A percentile compares a stretch with the other conserved stretches of the same genome.
These are phyloP conservation scores for Leishmania aethiopica DNA, from an alignment of 208 protist species.

Conservation along the genomic window DNA sequence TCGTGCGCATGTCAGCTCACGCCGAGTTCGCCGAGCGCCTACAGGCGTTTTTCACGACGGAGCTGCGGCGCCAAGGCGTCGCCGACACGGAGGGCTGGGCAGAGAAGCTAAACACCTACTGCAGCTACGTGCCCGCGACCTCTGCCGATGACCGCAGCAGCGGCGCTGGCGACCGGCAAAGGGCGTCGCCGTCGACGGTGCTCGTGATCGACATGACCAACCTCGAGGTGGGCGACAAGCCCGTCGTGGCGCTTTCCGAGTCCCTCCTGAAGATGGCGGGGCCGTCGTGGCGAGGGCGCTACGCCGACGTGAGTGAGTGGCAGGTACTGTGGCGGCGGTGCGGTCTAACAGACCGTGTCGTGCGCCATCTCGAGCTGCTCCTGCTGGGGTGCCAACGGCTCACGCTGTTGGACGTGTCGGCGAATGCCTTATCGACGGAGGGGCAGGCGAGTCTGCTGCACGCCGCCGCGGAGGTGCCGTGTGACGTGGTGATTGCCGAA, in stretches of 20 bases:
- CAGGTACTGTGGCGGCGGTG: slow-evolving; percentile 45
- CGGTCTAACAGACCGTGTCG: slow-evolving; percentile 46
- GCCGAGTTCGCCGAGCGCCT: slow-evolving; percentile 37
- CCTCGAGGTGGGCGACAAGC: slow-evolving; percentile 48
- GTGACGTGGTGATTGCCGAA: slow-evolving; percentile 26
- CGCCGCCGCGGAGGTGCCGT: slow-evolving; percentile 29
- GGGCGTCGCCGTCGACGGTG: not conserved
- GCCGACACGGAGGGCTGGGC: slow-evolving; percentile 28
- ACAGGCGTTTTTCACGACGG: slow-evolving; percentile 32
- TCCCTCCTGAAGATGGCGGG: slow-evolving; percentile 52
- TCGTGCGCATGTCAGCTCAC: slow-evolving; percentile 8
- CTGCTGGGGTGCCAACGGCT: slow-evolving; percentile 42
- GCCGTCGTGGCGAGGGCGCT: not conserved
- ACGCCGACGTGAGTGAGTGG: slow-evolving; percentile 31
- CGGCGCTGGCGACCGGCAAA: slow-evolving; percentile 1
- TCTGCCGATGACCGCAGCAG: not conserved
- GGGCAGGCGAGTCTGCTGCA: slow-evolving; percentile 28
- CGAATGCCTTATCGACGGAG: slow-evolving; percentile 36
- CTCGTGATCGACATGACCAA: slow-evolving; percentile 36
- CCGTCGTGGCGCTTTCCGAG: slow-evolving; percentile 62
- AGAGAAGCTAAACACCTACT: slow-evolving; percentile 20
- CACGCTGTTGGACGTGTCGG: slow-evolving; percentile 38
- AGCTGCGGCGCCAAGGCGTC: slow-evolving; percentile 67
- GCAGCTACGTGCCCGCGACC: slow-evolving; percentile 12
- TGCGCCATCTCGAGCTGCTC: slow-evolving; percentile 58